Conservation (phyloP, 2,329 filamentous ascomycete genomes). For the Trichoderma guizhouense region DNA sequence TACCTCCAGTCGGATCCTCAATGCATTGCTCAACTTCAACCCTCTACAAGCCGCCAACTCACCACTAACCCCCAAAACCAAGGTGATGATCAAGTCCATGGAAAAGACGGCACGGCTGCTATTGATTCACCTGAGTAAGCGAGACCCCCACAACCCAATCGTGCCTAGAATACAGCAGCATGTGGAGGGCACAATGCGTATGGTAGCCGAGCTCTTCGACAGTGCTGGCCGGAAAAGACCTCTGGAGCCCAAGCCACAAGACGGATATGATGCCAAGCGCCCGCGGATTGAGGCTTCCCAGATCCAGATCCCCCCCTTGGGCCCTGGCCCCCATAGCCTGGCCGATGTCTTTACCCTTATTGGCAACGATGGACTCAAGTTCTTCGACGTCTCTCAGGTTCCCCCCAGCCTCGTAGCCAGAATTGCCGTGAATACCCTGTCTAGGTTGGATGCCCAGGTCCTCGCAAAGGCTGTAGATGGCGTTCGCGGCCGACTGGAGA, state of each 20-base stretch:
- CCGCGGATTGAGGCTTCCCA: slow-evolving; percentile 57
- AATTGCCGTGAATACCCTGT: slow-evolving; percentile 77
- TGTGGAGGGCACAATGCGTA: slow-evolving; percentile 76
- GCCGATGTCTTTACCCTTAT: slow-evolving; percentile 87
- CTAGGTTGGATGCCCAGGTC: slow-evolving; percentile 64
- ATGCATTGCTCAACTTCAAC: slow-evolving; percentile 85
- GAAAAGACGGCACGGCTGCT: slow-evolving; percentile 87
- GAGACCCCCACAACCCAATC: slow-evolving; percentile 76
- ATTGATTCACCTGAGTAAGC: slow-evolving; percentile 79
- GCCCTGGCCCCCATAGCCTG: slow-evolving; percentile 71
- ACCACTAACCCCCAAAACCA: slow-evolving; percentile 72
- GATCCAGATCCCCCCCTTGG: slow-evolving; percentile 64
- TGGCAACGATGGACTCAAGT: slow-evolving; percentile 64
- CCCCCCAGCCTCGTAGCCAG: slow-evolving; percentile 72
- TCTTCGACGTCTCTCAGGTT: slow-evolving; percentile 79
- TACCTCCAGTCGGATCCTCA: slow-evolving; percentile 81
- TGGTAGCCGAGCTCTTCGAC: slow-evolving; percentile 74
- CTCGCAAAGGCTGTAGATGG: slow-evolving; percentile 71
- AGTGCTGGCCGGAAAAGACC: slow-evolving; percentile 75
- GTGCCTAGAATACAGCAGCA: slow-evolving; percentile 80
- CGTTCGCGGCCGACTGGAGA: slow-evolving; percentile 49
- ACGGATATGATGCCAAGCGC: slow-evolving; percentile 78
- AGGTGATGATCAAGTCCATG: slow-evolving; percentile 86
- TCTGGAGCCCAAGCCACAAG: slow-evolving; percentile 65
- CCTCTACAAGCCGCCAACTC: slow-evolving; percentile 76